phyloP scores from a whole-genome alignment of 169 alveolate genomes.

The Plasmodium cynomolgi region DNA sequence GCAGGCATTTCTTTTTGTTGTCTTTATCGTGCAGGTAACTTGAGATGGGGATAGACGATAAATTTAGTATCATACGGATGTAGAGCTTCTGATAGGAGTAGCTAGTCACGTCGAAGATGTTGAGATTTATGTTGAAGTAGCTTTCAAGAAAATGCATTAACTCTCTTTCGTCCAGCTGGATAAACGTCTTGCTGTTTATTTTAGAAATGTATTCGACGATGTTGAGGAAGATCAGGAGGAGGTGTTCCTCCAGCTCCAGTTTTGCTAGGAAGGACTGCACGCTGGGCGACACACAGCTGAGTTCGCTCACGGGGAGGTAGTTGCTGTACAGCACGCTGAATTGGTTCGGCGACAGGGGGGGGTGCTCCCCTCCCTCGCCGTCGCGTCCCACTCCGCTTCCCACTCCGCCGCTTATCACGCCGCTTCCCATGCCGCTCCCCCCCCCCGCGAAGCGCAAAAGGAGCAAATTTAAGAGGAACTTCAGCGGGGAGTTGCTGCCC shows the following conservation, averaged over 20 bases:
- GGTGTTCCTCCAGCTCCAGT: neutral
- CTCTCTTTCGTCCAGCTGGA: slow-evolving; percentile 40
- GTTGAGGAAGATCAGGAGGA: slow-evolving; percentile 34
- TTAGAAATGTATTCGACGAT: slow-evolving; percentile 31
- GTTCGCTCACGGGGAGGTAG: neutral
- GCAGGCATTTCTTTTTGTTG: slow-evolving; percentile 32
- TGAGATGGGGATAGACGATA: slow-evolving; percentile 36
- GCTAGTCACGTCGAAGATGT: slow-evolving; percentile 17
- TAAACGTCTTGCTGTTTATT: slow-evolving; percentile 40
- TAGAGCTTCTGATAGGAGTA: slow-evolving; percentile 35
- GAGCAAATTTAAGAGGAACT: slow-evolving; percentile 26
- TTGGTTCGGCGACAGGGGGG: neutral
- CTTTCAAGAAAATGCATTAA: slow-evolving; percentile 41
- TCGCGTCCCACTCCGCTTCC: too few species aligned
- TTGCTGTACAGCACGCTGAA: neutral
- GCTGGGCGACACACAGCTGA: neutral
- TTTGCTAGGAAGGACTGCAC: neutral
- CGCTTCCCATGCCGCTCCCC: neutral
- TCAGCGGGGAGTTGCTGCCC: slow-evolving; percentile 19
- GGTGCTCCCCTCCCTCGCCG: neutral
- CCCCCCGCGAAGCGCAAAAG: neutral
- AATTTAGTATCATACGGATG: slow-evolving; percentile 19
- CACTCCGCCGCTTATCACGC: too few species aligned
- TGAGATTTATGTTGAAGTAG: slow-evolving; percentile 35
- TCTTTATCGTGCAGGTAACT: slow-evolving; percentile 53